A percentile compares a stretch with the other conserved stretches of the same genome.
phyloP scores from a whole-genome alignment of 2,329 filamentous ascomycete genomes.

The Ustulina deusta region DNA sequence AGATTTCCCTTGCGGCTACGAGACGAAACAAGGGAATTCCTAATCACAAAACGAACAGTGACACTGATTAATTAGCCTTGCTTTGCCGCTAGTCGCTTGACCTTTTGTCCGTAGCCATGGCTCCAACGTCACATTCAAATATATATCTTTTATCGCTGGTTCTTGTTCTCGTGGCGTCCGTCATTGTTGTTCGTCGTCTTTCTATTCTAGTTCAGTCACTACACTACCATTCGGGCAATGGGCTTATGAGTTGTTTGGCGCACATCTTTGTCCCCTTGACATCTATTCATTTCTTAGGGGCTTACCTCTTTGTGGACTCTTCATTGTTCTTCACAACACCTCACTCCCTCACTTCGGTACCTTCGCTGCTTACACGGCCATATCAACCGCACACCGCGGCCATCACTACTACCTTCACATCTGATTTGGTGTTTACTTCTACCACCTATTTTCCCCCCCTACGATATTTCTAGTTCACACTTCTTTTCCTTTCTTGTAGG shows the following conservation, averaged over 20 bases:
- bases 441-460: not conserved
- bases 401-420: slow-evolving; percentile 9
- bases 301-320: slow-evolving; percentile 18
- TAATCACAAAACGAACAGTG: slow-evolving; percentile 13
- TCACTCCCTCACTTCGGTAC: slow-evolving; percentile 2
- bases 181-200: slow-evolving; percentile 26
- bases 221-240: slow-evolving; percentile 38
- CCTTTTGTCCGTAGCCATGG: slow-evolving; percentile 24
- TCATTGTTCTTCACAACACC: slow-evolving; percentile 30
- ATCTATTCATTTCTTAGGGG: slow-evolving; percentile 30
- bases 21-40: slow-evolving; percentile 35
- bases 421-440: slow-evolving; percentile 22
- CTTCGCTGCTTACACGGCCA: slow-evolving; percentile 23
- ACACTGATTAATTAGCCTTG: slow-evolving; percentile 18
- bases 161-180: slow-evolving; percentile 8
- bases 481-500: slow-evolving; percentile 15
- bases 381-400: slow-evolving; percentile 12
- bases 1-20: slow-evolving; percentile 42
- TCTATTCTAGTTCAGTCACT: slow-evolving; percentile 26
- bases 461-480: not conserved
- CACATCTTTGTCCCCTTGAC: slow-evolving; percentile 40
- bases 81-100: slow-evolving; percentile 21
- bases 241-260: slow-evolving; percentile 33
- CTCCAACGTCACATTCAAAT: slow-evolving; percentile 14
- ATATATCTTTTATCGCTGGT: slow-evolving; percentile 28